Evolutionary conservation across 2,329 filamentous ascomycete genomes (phyloP), one percentile per base, ranked within the genome.

Genomic region (Alternaria atra): DNA sequence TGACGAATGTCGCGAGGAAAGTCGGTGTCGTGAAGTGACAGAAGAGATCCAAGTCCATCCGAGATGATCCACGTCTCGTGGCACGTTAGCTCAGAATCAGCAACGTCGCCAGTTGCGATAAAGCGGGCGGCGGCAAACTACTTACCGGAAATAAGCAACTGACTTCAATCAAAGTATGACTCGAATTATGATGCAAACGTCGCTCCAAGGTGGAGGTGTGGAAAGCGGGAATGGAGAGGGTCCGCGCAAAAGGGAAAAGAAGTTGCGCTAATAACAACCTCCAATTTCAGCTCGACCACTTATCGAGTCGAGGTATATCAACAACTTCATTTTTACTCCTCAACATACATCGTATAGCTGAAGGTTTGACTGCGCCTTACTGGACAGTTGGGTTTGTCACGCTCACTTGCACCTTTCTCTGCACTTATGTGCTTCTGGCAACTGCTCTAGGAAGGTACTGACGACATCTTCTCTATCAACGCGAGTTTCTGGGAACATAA

Each of bases 271-370:
- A 72, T 64, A 67, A 48, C 47, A 50, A 70, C 64, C 64, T 75
- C 67, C 69, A 75, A 77, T 75, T 75, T 75, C 73, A 77, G 74
- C 73, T 77, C 74, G 74, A 73, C 70, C 73, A 74, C 67, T 65
- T 66, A 65, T 69, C 67, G 62, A 65, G 67, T 68, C 68, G 61
- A 63, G 58, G 66, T 66, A 65, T 71, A 73, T 68, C 64, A 68
- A 60, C 57, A 55, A 69, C 63, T 67, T 60, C 60, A 55, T 55
- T 62, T 66, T 64, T 62, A 67, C 32, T 52, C 52, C 37, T 52
- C 12, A 37, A 35, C 30, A 56, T 20, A 34, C 39, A 56, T 43
- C 50, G 32, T 54, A 27, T 51, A 40, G 10, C 32, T 15, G 25
- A 12, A 40, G 29, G 23, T 39, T 23, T 46, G 32, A 25, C 25